Conservation (phyloP, 1,139 yeast genomes). For the Geotrichum macrosporum region DNA sequence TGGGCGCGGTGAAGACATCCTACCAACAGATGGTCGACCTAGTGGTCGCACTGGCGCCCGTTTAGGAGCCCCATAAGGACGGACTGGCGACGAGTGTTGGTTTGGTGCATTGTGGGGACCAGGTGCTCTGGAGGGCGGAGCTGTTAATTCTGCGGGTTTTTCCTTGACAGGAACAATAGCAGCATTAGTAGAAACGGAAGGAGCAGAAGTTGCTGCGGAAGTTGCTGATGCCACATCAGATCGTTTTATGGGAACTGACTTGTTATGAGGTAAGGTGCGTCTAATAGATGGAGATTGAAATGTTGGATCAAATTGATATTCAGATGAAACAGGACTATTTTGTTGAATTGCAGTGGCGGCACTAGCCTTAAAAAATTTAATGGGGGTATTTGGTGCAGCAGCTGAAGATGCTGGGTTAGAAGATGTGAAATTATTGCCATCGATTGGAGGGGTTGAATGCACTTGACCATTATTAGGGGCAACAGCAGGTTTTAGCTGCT, state of each 20-base stretch:
- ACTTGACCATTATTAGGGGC: background rate
- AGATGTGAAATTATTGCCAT: background rate
- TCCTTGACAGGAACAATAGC: too few relatives aligned
- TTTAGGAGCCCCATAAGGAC: background rate
- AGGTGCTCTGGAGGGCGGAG: background rate
- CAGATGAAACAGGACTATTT: slow-evolving; percentile 40
- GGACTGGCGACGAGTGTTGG: slow-evolving; percentile 6
- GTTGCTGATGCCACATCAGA: slow-evolving; percentile 11
- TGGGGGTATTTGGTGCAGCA: slow-evolving; percentile 14
- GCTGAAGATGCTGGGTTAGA: background rate
- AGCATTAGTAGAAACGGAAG: too few relatives aligned
- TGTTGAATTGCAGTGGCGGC: slow-evolving; percentile 38
- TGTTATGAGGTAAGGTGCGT: slow-evolving; percentile 53
- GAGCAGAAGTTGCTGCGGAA: too few relatives aligned
- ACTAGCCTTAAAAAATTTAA: slow-evolving; percentile 16
- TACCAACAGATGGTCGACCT: background rate
- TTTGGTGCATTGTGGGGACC: background rate
- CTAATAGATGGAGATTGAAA: slow-evolving; percentile 49
- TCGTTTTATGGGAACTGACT: slow-evolving; percentile 47
- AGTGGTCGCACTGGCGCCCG: background rate
- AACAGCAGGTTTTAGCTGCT: too few relatives aligned
- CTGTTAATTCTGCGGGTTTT: background rate
- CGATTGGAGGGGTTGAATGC: slow-evolving; percentile 4
- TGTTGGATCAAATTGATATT: slow-evolving; percentile 45
- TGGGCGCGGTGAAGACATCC: background rate